A percentile compares a stretch with the other conserved stretches of the same genome.
phyloP scores from a whole-genome alignment of 2,329 filamentous ascomycete genomes.

The Fusarium sp. region DNA sequence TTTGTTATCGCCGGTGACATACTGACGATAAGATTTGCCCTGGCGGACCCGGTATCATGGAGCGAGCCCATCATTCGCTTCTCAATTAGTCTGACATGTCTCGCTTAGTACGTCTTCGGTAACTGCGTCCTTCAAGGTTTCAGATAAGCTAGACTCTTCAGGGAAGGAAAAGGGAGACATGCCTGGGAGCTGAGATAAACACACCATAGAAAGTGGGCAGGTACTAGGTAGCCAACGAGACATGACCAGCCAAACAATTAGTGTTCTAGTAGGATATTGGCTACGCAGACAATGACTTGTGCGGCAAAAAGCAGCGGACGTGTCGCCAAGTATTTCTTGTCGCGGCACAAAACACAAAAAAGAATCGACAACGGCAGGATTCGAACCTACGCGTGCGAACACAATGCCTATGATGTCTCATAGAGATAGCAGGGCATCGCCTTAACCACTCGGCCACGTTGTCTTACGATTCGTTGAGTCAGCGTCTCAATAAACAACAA shows the following conservation, averaged over 20 bases:
- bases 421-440: constrained; percentile 29
- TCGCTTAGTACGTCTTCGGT: not conserved
- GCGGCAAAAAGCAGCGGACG: too few relatives aligned
- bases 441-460: constrained; percentile 33
- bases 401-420: constrained; percentile 30
- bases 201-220: too few relatives aligned
- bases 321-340: too few relatives aligned
- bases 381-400: constrained; percentile 33
- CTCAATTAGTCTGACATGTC: too few relatives aligned
- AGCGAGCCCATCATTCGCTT: too few relatives aligned
- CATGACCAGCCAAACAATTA: too few relatives aligned
- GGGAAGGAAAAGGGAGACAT: not conserved
- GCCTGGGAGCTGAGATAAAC: not conserved
- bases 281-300: too few relatives aligned
- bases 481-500: accelerated
- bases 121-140: not conserved
- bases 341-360: not conserved
- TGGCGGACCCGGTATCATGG: not conserved
- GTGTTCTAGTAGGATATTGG: too few relatives aligned
- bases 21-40: not conserved
- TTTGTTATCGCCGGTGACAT: not conserved
- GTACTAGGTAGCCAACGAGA: too few relatives aligned
- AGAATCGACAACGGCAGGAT: constrained; percentile 27
- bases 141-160: not conserved
- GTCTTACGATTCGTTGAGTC: constrained; percentile 11